Conservation (phyloP, 768 basidiomycete species). For the Tulasnella sp. region DNA sequence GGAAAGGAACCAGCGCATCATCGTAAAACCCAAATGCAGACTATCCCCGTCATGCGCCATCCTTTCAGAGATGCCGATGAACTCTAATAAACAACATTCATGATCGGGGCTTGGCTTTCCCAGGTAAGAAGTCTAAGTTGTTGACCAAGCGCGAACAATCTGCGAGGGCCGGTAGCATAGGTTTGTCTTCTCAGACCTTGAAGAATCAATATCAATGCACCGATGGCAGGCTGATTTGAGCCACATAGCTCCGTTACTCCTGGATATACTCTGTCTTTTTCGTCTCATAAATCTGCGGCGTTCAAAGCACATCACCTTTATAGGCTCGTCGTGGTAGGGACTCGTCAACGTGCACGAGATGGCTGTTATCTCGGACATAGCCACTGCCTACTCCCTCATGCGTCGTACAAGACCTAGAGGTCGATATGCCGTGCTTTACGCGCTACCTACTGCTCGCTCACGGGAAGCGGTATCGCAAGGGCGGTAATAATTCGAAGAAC, state of each 20-base stretch:
- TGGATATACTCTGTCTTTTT: conserved; percentile 28
- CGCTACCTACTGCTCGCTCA: background rate
- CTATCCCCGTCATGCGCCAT: too few relatives aligned
- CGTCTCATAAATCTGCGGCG: conserved; percentile 23
- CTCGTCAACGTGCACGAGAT: conserved; percentile 30
- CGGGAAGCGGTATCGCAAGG: conserved; percentile 11
- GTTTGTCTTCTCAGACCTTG: too few relatives aligned
- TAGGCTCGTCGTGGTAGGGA: conserved; percentile 34
- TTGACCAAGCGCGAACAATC: too few relatives aligned
- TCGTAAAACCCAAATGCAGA: too few relatives aligned
- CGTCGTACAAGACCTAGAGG: conserved; percentile 28
- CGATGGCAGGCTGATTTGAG: too few relatives aligned
- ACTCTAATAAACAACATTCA: too few relatives aligned
- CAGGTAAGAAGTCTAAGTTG: too few relatives aligned
- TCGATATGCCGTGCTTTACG: conserved; percentile 13
- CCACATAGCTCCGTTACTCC: background rate
- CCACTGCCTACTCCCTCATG: conserved; percentile 33
- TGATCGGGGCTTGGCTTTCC: too few relatives aligned
- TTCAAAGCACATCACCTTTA: conserved; percentile 21
- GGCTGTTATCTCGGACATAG: conserved; percentile 33
- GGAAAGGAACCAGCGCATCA: too few relatives aligned
- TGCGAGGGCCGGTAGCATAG: too few relatives aligned
- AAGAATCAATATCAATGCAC: too few relatives aligned
- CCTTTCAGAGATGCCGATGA: too few relatives aligned
- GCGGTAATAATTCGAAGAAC: background rate